Conservation (phyloP, 768 basidiomycete genomes). For the Pleurotus pulmonarius region DNA sequence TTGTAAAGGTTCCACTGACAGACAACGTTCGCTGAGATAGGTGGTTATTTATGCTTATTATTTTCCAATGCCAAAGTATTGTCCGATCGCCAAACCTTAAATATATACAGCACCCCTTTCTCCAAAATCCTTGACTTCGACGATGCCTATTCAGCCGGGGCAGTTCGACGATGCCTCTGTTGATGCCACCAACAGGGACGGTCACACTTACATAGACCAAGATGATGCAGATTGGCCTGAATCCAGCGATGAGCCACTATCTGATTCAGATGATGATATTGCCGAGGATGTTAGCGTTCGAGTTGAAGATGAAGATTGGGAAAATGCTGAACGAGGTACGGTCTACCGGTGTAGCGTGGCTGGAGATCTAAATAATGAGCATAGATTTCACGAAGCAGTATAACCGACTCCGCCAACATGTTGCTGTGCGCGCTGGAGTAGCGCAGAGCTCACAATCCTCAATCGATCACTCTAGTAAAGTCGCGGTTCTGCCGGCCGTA, state of each 20-base stretch:
- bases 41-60: slow-evolving; percentile 6
- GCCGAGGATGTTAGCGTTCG: slow-evolving; percentile 53
- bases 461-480: slow-evolving; percentile 41
- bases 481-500: slow-evolving; percentile 65
- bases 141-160: slow-evolving; percentile 35
- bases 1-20: not conserved
- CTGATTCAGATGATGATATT: slow-evolving; percentile 36
- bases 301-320: slow-evolving; percentile 88
- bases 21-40: not conserved
- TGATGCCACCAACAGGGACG: slow-evolving; percentile 20
- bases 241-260: slow-evolving; percentile 33
- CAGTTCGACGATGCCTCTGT: slow-evolving; percentile 64
- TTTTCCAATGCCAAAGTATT: not conserved
- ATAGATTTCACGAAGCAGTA: slow-evolving; percentile 98
- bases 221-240: slow-evolving; percentile 22
- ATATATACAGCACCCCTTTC: no score
- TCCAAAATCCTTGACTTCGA: slow-evolving; percentile 23
- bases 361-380: slow-evolving; percentile 3
- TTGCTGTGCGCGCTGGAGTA: slow-evolving; percentile 74
- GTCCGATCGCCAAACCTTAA: no score
- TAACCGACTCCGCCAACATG: slow-evolving; percentile 90
- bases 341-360: not conserved
- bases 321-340: slow-evolving; percentile 77
- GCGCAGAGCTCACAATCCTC: slow-evolving; percentile 58
- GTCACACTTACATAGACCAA: slow-evolving; percentile 39